A percentile compares a stretch with the other conserved stretches of the same genome.
Evolutionary conservation across 2,329 filamentous ascomycete species (phyloP).

Genomic region (Penicillium vulpinum): DNA sequence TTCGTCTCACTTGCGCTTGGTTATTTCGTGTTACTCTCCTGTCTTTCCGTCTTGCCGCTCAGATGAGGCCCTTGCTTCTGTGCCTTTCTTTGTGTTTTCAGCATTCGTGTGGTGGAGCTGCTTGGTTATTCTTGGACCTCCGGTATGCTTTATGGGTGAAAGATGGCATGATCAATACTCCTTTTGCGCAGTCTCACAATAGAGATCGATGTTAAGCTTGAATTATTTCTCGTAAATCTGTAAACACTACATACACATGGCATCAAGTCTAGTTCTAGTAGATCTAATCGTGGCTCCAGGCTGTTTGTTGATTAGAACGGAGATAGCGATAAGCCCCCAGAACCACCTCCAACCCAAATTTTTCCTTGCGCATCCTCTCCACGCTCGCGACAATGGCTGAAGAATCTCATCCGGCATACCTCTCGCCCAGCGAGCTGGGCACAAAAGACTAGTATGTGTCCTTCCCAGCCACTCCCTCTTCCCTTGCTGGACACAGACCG

Average conservation of each 20-base stretch:
- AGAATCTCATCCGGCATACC: conserved; percentile 57
- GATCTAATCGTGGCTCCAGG: neutral
- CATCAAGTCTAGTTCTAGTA: neutral
- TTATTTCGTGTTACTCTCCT: conserved; percentile 5
- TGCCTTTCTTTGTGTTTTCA: conserved; percentile 10
- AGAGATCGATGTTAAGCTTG: conserved; percentile 19
- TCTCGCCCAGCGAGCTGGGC: conserved; percentile 77
- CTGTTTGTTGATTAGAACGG: neutral
- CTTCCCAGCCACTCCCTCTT: neutral
- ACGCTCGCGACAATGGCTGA: conserved; percentile 23
- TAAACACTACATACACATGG: neutral
- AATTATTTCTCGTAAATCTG: neutral
- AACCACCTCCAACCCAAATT: conserved; percentile 15
- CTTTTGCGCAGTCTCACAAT: conserved; percentile 21
- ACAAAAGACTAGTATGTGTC: conserved; percentile 81
- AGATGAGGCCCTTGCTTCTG: conserved; percentile 13
- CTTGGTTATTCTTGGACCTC: conserved; percentile 1
- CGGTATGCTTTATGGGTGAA: conserved; percentile 9
- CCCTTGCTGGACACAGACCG: neutral
- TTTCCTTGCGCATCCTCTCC: conserved; percentile 9
- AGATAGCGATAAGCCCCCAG: conserved; percentile 14
- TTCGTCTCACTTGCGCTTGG: conserved; percentile 15
- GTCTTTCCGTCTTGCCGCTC: conserved; percentile 9
- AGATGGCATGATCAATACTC: conserved; percentile 23
- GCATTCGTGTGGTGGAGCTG: conserved; percentile 7